These are phyloP conservation scores for Saccharomycopsis babjevae DNA, from an alignment of 805 yeast genomes.

Conservation along the genomic window DNA sequence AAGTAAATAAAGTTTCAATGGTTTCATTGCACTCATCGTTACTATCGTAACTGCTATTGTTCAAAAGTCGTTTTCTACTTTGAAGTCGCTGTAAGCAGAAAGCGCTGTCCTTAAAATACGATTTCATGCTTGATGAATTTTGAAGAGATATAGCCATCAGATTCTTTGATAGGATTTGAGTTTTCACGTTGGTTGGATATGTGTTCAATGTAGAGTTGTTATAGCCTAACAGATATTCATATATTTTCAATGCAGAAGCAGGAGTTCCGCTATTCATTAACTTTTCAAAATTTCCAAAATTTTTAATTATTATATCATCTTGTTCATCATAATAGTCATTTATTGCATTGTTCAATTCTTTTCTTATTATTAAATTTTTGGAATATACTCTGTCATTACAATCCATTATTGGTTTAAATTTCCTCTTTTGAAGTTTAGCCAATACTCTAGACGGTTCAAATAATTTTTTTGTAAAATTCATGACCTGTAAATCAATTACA, in stretches of 20 bases:
- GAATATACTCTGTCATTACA: constrained; percentile 22
- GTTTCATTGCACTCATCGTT: constrained; percentile 31
- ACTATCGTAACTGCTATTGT: constrained; percentile 5
- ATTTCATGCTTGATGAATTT: neutral
- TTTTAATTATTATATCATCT: neutral
- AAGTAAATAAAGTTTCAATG: constrained; percentile 35
- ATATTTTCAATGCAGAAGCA: neutral
- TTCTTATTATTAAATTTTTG: constrained; percentile 22
- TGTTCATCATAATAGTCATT: neutral
- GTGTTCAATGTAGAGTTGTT: neutral
- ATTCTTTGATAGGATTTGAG: neutral
- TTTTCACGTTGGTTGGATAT: neutral
- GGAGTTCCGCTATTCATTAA: neutral
- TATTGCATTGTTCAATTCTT: constrained; percentile 2
- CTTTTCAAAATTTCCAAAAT: neutral
- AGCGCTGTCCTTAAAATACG: constrained; percentile 23
- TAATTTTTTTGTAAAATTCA: neutral
- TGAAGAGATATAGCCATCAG: neutral
- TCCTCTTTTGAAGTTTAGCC: neutral
- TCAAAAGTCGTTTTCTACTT: constrained; percentile 19
- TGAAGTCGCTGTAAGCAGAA: constrained; percentile 21
- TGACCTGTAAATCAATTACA: neutral
- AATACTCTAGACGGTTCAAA: neutral
- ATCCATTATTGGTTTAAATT: neutral
- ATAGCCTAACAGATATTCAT: neutral